A percentile compares a stretch with the other conserved stretches of the same genome.
phyloP scores from a whole-genome alignment of 2,329 filamentous ascomycete genomes.

The Colletotrichum chrysophilum region DNA sequence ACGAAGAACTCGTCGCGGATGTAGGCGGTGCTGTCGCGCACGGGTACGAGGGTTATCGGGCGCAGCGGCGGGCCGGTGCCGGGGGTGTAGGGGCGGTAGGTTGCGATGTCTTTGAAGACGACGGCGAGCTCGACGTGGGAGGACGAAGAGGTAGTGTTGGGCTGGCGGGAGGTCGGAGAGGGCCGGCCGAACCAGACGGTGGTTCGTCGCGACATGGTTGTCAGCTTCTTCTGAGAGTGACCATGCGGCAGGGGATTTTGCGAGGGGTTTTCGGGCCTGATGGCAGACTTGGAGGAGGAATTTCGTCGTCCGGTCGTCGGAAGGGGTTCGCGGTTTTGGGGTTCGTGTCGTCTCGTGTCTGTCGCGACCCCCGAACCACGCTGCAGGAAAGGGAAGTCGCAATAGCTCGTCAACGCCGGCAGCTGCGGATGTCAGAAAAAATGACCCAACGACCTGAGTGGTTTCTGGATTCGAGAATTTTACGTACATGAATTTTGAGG shows the following conservation, averaged over 20 bases:
- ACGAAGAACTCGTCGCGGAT: conserved; percentile 60
- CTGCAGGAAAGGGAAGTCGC: neutral
- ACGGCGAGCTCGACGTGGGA: conserved; percentile 9
- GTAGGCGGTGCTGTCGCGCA: conserved; percentile 58
- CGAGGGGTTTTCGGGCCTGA: neutral
- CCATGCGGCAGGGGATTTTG: neutral
- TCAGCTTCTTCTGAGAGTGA: neutral
- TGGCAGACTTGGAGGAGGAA: neutral
- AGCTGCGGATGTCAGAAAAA: neutral
- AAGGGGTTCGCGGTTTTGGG: neutral
- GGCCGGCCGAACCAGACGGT: conserved; percentile 5
- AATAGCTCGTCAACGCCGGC: neutral
- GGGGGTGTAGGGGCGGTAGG: conserved; percentile 36
- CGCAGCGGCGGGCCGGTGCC: conserved; percentile 54
- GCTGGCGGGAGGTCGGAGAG: neutral
- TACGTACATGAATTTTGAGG: neutral
- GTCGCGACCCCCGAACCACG: neutral
- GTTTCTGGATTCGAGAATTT: neutral
- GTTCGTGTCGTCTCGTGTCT: neutral
- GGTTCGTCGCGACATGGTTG: conserved; percentile 8
- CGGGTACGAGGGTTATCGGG: conserved; percentile 52
- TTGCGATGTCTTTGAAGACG: conserved; percentile 7
- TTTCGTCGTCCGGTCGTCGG: neutral
- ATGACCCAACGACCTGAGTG: too few species aligned
- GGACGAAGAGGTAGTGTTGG: neutral